A percentile compares a stretch with the other conserved stretches of the same genome.
These are phyloP conservation scores for Globisporangium yorkense DNA, from an alignment of 352 stramenopile genomes.

Conservation along the genomic window DNA sequence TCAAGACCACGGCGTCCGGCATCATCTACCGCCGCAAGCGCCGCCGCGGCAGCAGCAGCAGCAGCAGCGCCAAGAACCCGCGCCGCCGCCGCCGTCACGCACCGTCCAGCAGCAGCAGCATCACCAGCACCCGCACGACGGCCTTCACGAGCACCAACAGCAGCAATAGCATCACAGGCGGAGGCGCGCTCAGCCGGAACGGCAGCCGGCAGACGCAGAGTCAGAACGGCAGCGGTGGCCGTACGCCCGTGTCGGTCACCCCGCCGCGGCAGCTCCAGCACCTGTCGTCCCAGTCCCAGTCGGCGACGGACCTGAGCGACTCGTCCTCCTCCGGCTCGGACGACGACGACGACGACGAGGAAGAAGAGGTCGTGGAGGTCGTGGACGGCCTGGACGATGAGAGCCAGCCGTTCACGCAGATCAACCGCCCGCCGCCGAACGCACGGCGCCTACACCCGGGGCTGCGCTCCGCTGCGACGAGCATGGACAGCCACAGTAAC, in stretches of 20 bases:
- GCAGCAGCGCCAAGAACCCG: neutral
- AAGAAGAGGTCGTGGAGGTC: constrained; percentile 13
- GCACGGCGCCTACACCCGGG: neutral
- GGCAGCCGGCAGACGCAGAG: constrained; percentile 7
- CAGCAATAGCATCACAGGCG: constrained; percentile 11
- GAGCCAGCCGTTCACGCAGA: constrained; percentile 6
- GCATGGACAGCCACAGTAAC: constrained; percentile 6
- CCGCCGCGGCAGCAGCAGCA: constrained; percentile 1
- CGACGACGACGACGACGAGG: constrained; percentile 9
- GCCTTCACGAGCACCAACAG: neutral
- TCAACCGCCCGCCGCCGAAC: neutral
- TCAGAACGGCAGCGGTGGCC: neutral
- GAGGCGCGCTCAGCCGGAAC: constrained; percentile 9
- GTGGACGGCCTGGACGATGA: constrained; percentile 8
- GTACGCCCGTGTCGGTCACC: neutral
- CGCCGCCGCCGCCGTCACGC: neutral
- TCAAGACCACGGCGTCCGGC: constrained; percentile 44
- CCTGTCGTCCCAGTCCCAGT: neutral
- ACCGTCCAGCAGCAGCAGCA: constrained; percentile 10
- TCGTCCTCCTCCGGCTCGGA: constrained; percentile 39
- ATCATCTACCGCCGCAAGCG: constrained; percentile 47
- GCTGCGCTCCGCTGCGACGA: neutral
- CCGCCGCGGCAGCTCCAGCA: constrained; percentile 2
- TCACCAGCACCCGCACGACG: constrained; percentile 8
- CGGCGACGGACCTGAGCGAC: constrained; percentile 17